Evolutionary conservation across 306 rosid species (phyloP).

Genomic region (Gynostemma pentaphyllum): DNA sequence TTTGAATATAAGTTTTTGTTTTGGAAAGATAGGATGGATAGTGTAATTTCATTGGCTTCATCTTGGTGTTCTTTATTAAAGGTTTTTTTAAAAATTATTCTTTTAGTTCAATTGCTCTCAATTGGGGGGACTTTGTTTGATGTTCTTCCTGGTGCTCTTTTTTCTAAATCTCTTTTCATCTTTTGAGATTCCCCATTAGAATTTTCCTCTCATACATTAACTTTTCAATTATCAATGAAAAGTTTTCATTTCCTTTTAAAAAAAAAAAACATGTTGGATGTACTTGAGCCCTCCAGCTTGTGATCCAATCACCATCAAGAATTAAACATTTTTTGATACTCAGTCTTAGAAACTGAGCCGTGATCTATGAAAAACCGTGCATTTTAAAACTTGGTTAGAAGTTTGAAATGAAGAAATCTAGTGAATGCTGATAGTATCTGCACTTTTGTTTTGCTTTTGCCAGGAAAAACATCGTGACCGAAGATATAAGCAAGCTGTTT

Average conservation of each 20-base stretch:
- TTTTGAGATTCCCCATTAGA: too few species aligned
- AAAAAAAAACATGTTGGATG: neutral
- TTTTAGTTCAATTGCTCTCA: too few species aligned
- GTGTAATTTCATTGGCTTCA: too few species aligned
- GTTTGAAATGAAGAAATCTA: neutral
- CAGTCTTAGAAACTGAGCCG: neutral
- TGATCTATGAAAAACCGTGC: neutral
- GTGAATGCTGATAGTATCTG: neutral
- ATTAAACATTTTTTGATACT: neutral
- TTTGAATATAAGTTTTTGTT: too few species aligned
- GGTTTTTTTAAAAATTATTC: too few species aligned
- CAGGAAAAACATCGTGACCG: slow-evolving; percentile 92
- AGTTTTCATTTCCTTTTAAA: too few species aligned
- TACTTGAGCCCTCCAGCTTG: neutral
- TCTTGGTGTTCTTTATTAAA: too few species aligned
- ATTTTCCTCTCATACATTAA: too few species aligned
- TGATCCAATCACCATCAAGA: neutral
- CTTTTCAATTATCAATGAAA: too few species aligned
- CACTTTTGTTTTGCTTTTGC: slow-evolving; percentile 13
- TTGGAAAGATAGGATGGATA: too few species aligned
- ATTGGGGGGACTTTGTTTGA: too few species aligned
- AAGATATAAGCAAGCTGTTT: slow-evolving; percentile 82
- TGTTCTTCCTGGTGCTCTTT: neutral
- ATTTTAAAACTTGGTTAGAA: neutral
- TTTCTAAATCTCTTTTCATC: neutral